phyloP scores from a whole-genome alignment of 208 protist genomes.

The Leishmania lainsoni region DNA sequence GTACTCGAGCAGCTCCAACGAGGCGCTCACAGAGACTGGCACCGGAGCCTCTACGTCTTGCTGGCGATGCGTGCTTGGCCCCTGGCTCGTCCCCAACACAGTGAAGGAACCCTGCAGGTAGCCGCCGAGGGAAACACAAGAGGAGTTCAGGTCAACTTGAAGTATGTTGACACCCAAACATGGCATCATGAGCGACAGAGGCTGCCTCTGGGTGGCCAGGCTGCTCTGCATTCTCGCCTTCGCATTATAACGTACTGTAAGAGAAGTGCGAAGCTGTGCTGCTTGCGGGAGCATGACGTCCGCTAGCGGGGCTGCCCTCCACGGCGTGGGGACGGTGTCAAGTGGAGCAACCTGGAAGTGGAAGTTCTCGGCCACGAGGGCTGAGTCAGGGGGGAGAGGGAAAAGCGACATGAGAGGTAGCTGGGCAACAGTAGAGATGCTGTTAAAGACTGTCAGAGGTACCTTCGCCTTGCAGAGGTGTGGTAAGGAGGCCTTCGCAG shows the following conservation, averaged over 20 bases:
- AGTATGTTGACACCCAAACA: constrained; percentile 25
- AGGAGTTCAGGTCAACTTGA: constrained; percentile 37
- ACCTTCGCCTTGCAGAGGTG: constrained; percentile 11
- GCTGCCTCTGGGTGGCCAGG: constrained; percentile 28
- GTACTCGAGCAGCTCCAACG: constrained; percentile 32
- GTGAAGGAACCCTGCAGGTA: constrained; percentile 44
- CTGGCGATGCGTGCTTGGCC: not conserved
- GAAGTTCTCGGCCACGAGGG: constrained; percentile 37
- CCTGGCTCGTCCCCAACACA: constrained; percentile 8
- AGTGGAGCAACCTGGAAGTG: constrained; percentile 29
- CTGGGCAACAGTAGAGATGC: constrained; percentile 18
- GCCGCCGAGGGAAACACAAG: constrained; percentile 40
- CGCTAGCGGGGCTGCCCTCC: constrained; percentile 35
- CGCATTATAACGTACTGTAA: constrained; percentile 17
- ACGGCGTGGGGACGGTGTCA: constrained; percentile 33
- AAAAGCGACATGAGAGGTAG: constrained; percentile 42
- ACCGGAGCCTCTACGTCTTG: constrained; percentile 16
- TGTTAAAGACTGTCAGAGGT: constrained; percentile 31
- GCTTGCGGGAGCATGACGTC: constrained; percentile 31
- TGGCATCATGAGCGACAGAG: constrained; percentile 36
- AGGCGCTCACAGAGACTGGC: constrained; percentile 20
- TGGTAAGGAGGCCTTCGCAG: not conserved
- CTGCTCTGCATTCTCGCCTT: constrained; percentile 18
- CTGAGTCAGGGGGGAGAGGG: constrained; percentile 21
- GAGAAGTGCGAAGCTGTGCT: constrained; percentile 30